phyloP scores from a whole-genome alignment of 805 yeast species.

The Schwanniomyces pseudopolymorphus region DNA sequence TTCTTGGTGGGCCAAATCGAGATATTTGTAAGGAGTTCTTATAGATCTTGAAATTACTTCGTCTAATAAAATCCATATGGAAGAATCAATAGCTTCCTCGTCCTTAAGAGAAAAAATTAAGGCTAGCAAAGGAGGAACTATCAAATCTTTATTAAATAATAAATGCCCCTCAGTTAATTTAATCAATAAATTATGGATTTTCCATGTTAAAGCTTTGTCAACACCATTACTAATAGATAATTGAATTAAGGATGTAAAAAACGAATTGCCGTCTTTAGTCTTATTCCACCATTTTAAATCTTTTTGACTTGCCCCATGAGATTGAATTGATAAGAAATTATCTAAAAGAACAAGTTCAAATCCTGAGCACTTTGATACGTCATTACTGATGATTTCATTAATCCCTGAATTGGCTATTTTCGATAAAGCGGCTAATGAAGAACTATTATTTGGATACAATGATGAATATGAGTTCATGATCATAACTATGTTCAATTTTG shows the following conservation, averaged over 20 bases:
- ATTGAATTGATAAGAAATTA: slow-evolving; percentile 50
- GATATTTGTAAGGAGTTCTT: slow-evolving; percentile 79
- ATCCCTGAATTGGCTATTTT: slow-evolving; percentile 17
- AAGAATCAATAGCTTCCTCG: slow-evolving; percentile 13
- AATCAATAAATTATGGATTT: slow-evolving; percentile 50
- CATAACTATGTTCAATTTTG: slow-evolving; percentile 48
- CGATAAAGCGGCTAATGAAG: slow-evolving; percentile 19
- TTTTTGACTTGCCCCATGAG: slow-evolving; percentile 45
- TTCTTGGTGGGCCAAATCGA: slow-evolving; percentile 50
- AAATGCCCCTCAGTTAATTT: slow-evolving; percentile 52
- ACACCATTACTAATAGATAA: slow-evolving; percentile 25
- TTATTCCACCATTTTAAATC: slow-evolving; percentile 82
- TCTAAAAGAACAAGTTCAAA: slow-evolving; percentile 60
- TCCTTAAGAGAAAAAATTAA: slow-evolving; percentile 49
- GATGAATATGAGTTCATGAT: slow-evolving; percentile 41
- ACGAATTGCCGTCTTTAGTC: slow-evolving; percentile 43
- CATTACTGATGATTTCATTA: slow-evolving; percentile 12
- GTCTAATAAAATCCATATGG: slow-evolving; percentile 67
- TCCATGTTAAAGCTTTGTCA: slow-evolving; percentile 29
- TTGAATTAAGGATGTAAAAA: slow-evolving; percentile 66
- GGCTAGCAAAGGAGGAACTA: slow-evolving; percentile 56
- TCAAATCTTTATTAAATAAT: slow-evolving; percentile 49
- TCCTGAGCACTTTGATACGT: slow-evolving; percentile 30
- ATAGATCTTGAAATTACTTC: slow-evolving; percentile 72
- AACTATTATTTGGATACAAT: slow-evolving; percentile 25